Percentiles rank a stretch among this genome's conserved stretches.
phyloP scores from a whole-genome alignment of 108 stramenopile species.

The Schizochytrium sp. region DNA sequence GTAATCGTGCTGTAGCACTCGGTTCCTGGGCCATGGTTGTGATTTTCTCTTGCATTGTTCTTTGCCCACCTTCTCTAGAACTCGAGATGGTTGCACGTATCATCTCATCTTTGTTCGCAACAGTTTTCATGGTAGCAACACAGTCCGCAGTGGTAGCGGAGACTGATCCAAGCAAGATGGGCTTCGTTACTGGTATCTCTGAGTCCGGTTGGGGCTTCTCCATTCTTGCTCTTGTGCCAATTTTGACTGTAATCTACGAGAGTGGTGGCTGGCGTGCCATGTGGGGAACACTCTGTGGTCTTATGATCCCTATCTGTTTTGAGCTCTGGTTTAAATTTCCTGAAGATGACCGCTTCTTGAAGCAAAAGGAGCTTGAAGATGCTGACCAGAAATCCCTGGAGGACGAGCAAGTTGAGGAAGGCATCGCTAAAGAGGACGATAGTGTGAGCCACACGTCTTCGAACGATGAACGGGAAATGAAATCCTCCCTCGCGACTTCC shows the following conservation, averaged over 20 bases:
- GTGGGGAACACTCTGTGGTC: slow-evolving; percentile 1
- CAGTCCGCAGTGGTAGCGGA: slow-evolving; percentile 4
- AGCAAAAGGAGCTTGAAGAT: neutral
- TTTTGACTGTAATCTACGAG: slow-evolving; percentile 9
- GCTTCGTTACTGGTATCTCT: slow-evolving; percentile 34
- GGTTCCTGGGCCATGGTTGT: neutral
- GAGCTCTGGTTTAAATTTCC: neutral
- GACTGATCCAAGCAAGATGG: neutral
- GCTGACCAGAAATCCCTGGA: slow-evolving; percentile 1
- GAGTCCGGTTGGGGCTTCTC: slow-evolving; percentile 38
- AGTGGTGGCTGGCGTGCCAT: slow-evolving; percentile 26
- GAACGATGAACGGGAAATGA: neutral
- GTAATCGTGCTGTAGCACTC: slow-evolving; percentile 10
- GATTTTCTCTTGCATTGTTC: neutral
- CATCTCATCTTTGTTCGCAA: neutral
- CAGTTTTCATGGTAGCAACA: neutral
- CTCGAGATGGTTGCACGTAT: neutral
- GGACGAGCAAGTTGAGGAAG: neutral
- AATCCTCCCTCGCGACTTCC: neutral
- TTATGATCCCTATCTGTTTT: neutral
- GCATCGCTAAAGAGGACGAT: neutral
- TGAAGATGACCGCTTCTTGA: neutral
- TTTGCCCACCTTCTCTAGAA: slow-evolving; percentile 7
- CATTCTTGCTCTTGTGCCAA: neutral
- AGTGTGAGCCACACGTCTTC: neutral